These are phyloP conservation scores for Tricholoma hemisulphureum DNA, from an alignment of 768 basidiomycete species.

Conservation along the genomic window DNA sequence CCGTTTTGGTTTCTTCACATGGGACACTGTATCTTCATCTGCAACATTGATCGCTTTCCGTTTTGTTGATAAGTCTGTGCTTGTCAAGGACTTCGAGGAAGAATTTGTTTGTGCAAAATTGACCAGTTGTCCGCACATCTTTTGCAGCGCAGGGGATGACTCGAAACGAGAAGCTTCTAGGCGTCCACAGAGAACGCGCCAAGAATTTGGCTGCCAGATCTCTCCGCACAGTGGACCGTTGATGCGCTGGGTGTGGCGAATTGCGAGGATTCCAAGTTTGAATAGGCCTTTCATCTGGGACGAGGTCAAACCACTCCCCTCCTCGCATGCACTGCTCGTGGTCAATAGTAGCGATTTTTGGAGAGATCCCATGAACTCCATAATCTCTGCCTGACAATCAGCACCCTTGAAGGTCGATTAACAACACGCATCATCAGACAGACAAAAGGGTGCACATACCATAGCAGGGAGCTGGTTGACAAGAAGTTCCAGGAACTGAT, in stretches of 20 bases:
- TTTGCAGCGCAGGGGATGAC: slow-evolving; percentile 56
- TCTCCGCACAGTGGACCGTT: slow-evolving; percentile 25
- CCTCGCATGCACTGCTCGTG: slow-evolving; percentile 48
- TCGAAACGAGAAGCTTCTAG: slow-evolving; percentile 61
- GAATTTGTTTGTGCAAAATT: slow-evolving; percentile 18
- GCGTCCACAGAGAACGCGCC: slow-evolving; percentile 48
- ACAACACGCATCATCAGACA: neutral
- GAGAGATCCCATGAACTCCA: slow-evolving; percentile 50
- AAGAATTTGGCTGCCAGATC: slow-evolving; percentile 61
- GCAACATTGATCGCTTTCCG: slow-evolving; percentile 37
- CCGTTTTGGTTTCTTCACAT: slow-evolving; percentile 15
- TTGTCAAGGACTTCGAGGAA: slow-evolving; percentile 10
- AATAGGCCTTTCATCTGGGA: slow-evolving; percentile 77
- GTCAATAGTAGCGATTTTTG: slow-evolving; percentile 48
- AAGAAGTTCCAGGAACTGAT: slow-evolving; percentile 68
- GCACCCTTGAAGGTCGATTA: slow-evolving; percentile 12
- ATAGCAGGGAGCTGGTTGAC: slow-evolving; percentile 51
- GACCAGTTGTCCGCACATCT: slow-evolving; percentile 64
- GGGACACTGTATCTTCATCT: slow-evolving; percentile 17
- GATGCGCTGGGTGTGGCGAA: slow-evolving; percentile 63
- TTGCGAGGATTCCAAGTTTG: slow-evolving; percentile 61
- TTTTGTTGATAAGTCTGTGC: slow-evolving; percentile 26
- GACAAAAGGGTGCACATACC: slow-evolving; percentile 32
- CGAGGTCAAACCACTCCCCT: slow-evolving; percentile 47
- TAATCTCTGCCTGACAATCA: slow-evolving; percentile 39